These are phyloP conservation scores for Closterium sp. DNA, from an alignment of 139 green algal species.

Conservation along the genomic window DNA sequence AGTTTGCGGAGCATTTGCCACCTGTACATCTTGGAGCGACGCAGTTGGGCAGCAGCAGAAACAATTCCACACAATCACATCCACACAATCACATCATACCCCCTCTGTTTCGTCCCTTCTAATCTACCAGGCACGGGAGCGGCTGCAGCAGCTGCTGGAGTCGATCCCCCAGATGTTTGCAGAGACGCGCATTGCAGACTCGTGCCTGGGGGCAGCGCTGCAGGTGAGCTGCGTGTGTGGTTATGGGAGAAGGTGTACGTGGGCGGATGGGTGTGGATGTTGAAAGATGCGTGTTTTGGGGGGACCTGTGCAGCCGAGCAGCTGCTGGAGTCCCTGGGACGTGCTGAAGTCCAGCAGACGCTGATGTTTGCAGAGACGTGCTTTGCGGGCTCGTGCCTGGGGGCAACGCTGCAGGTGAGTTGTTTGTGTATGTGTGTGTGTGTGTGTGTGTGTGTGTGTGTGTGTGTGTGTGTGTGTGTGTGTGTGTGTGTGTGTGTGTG, in stretches of 20 bases:
- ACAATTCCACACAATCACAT: constrained; percentile 84
- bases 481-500: too few species aligned
- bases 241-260: too few species aligned
- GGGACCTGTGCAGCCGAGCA: too few species aligned
- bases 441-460: neutral
- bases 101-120: constrained; percentile 40
- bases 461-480: too few species aligned
- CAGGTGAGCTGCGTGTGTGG: constrained; percentile 50
- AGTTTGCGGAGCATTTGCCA: too few species aligned
- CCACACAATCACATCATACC: neutral
- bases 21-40: too few species aligned
- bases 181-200: constrained; percentile 65
- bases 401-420: neutral
- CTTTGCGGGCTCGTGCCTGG: too few species aligned
- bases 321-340: too few species aligned
- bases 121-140: constrained; percentile 54
- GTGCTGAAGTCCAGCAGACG: too few species aligned
- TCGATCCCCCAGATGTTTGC: constrained; percentile 74
- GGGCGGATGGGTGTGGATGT: too few species aligned
- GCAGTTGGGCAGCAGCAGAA: constrained; percentile 60
- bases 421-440: neutral
- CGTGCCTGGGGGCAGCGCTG: constrained; percentile 81
- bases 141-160: constrained; percentile 81
- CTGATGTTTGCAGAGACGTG: too few species aligned
- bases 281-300: too few species aligned